Evolutionary conservation across 2,329 filamentous ascomycete genomes (phyloP).

Genomic region (Penicillium sp.): DNA sequence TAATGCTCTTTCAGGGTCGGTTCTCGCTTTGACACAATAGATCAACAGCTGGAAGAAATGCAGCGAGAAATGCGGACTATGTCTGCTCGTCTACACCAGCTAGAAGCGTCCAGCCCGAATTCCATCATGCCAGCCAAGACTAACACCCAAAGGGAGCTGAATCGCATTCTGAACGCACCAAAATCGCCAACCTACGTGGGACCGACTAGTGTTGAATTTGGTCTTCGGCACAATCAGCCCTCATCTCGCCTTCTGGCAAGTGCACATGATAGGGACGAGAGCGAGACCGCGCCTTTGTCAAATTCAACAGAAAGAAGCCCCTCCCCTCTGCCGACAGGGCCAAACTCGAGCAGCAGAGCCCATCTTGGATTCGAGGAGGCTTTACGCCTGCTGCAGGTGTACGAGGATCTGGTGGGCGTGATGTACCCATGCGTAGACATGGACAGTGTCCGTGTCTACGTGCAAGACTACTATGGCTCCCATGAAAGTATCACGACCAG

Average conservation of each 20-base stretch:
- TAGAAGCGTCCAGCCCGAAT: slow-evolving; percentile 19
- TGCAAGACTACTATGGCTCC: slow-evolving; percentile 20
- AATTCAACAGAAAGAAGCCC: slow-evolving; percentile 18
- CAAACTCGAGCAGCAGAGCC: slow-evolving; percentile 60
- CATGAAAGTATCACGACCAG: neutral
- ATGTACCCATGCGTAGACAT: slow-evolving; percentile 84
- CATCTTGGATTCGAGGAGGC: slow-evolving; percentile 69
- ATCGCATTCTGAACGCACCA: slow-evolving; percentile 29
- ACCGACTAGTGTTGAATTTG: slow-evolving; percentile 34
- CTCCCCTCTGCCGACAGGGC: slow-evolving; percentile 23
- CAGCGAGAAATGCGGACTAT: slow-evolving; percentile 27
- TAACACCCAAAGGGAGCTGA: slow-evolving; percentile 11
- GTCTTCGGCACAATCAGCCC: slow-evolving; percentile 17
- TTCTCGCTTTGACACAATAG: slow-evolving; percentile 20
- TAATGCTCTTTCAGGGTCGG: slow-evolving; percentile 10
- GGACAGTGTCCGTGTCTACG: slow-evolving; percentile 54
- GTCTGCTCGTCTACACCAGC: slow-evolving; percentile 23
- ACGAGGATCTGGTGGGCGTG: slow-evolving; percentile 79
- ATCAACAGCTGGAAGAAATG: slow-evolving; percentile 23
- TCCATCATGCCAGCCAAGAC: slow-evolving; percentile 7
- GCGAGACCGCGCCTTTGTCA: slow-evolving; percentile 11
- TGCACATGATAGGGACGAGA: slow-evolving; percentile 15
- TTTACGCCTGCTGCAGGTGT: slow-evolving; percentile 65
- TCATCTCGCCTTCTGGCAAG: neutral
- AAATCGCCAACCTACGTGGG: slow-evolving; percentile 31